Base-by-base conservation (phyloP, 306 rosid species). In the Vachellia pachyceras region DNA sequence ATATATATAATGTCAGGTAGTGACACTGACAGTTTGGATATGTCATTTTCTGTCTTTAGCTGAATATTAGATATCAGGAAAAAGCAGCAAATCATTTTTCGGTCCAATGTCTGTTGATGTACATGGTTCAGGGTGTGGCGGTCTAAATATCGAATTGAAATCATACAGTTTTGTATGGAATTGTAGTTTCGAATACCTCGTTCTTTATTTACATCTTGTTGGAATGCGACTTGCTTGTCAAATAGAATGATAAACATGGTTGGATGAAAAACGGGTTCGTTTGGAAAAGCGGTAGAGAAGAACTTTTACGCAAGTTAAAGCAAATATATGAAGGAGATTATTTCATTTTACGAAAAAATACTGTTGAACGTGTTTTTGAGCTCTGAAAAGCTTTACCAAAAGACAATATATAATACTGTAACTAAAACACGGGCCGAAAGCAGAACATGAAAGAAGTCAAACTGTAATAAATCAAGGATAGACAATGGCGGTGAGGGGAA, bases 31-130 rank as follows among this genome's bases (percentile, higher is more conserved):
- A 50, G 84, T 40, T 73, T 36, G 42, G 41, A 47, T 78, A 22
- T 68, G 10, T 35, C 37, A 11, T 50, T 14, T 23, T 22, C 84
- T 83, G 83, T 87, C 85, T 89, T 78, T 64, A 81, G 90, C 95
- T 85, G 92, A 91, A 83, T 88, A 73, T 80, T 66, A 66, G 73
- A 73, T 73, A 45, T 75, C 78, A 80, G 87, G 79, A 79, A 83
- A 29, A 83, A 85, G 91, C 85, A 77, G 92, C 84, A n/a, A n/a
- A n/a, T n/a, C 85, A 88, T 87, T 89, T 91, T 69, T 91, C 88
- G 84, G 87, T 75, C 64, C 70, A 87, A 63, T 42, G 72, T 23
- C 57, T 79, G 75, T 73, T 72, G 44, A 77, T 92, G 97, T 89
- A 86, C 87, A 89, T 86, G 81, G 58, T 33, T 22, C 10, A 52